These are phyloP conservation scores for Eucalyptus sp. DNA, from an alignment of 345 rosid genomes.

Conservation along the genomic window DNA sequence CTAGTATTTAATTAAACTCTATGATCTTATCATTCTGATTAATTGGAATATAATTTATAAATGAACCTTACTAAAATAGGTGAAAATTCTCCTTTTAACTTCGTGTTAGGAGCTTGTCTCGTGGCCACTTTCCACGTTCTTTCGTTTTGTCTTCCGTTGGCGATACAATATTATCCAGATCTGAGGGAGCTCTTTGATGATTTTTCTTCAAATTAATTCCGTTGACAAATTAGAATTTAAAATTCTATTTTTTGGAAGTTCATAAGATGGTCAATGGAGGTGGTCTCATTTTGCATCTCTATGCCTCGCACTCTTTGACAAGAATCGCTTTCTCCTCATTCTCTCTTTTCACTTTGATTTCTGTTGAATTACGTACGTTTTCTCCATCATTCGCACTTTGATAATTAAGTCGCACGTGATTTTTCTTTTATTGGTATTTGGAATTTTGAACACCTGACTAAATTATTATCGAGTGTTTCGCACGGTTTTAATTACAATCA, in stretches of 20 bases:
- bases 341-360: not conserved
- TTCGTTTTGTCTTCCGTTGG: not conserved
- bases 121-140: not conserved
- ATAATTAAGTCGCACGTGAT: not conserved
- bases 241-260: not conserved
- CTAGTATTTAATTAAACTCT: not conserved
- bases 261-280: not conserved
- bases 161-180: not conserved
- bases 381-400: not conserved
- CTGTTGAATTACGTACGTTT: not conserved
- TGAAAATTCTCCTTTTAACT: not conserved
- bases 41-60: not conserved
- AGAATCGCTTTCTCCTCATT: not conserved
- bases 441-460: not conserved
- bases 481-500: not conserved
- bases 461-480: not conserved
- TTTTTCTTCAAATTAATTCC: not conserved
- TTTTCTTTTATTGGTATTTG: not conserved
- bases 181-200: not conserved
- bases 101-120: not conserved
- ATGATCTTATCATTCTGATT: not conserved
- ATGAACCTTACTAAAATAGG: not conserved
- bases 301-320: not conserved
- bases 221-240: not conserved
- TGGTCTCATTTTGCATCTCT: not conserved